Conservation (phyloP, 768 basidiomycete genomes). For the Tubosaeta sp. region DNA sequence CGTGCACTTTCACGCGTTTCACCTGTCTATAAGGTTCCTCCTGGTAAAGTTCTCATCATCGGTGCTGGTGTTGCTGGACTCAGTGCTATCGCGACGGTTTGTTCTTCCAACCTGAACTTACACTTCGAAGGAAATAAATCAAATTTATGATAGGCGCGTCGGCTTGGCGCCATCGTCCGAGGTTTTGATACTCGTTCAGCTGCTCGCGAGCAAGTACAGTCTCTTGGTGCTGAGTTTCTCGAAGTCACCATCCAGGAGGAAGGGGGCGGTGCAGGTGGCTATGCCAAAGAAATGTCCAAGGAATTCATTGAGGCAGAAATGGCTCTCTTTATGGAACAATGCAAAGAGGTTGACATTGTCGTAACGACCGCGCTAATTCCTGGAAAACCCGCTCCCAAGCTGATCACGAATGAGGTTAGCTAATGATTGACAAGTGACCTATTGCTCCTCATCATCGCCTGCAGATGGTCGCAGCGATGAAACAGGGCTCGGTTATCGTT, state of each 20-base stretch:
- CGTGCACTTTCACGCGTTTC: constrained; percentile 10
- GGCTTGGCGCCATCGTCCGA: constrained; percentile 84
- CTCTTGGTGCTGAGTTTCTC: constrained; percentile 86
- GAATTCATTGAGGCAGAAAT: constrained; percentile 87
- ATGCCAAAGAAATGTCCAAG: constrained; percentile 88
- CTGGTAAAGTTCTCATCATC: constrained; percentile 82
- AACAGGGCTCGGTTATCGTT: constrained; percentile 85
- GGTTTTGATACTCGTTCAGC: constrained; percentile 85
- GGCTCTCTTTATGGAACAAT: constrained; percentile 84
- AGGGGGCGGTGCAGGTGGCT: constrained; percentile 78
- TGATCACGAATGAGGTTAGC: constrained; percentile 66
- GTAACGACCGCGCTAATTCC: constrained; percentile 87
- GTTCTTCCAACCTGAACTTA: constrained; percentile 11
- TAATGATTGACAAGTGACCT: background rate
- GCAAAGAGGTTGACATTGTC: constrained; percentile 85
- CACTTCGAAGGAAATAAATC: background rate
- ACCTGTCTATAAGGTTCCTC: constrained; percentile 57
- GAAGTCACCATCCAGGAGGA: constrained; percentile 79
- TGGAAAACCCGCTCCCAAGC: constrained; percentile 79
- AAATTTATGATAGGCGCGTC: constrained; percentile 51
- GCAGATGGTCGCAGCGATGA: constrained; percentile 85
- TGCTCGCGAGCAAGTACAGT: constrained; percentile 85
- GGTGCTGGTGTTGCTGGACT: constrained; percentile 88
- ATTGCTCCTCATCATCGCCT: constrained; percentile 8
- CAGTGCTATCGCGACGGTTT: constrained; percentile 80